A percentile compares a stretch with the other conserved stretches of the same genome.
These are phyloP conservation scores for Asterochloris sp. DNA, from an alignment of 139 green algal species.

Conservation along the genomic window DNA sequence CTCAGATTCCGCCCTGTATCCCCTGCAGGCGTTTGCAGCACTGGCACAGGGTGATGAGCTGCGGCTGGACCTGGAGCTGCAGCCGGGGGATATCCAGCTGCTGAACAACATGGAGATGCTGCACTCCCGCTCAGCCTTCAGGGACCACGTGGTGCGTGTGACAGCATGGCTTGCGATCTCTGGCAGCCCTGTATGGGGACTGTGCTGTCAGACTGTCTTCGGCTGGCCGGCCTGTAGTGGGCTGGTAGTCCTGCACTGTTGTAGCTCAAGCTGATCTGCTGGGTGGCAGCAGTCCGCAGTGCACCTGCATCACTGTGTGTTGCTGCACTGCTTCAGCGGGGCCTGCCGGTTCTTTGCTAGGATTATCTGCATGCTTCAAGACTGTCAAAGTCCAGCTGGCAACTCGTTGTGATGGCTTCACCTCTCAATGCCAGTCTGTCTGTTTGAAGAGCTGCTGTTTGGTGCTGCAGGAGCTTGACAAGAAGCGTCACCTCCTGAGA, in stretches of 20 bases:
- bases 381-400: background rate
- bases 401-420: background rate
- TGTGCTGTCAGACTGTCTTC: background rate
- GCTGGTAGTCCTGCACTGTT: background rate
- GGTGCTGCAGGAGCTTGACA: conserved; percentile 15
- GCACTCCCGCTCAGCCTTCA: conserved; percentile 46
- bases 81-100: conserved; percentile 67
- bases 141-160: conserved; percentile 32
- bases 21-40: background rate
- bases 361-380: background rate
- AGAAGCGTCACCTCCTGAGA: conserved; percentile 54
- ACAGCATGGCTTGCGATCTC: background rate
- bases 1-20: no score
- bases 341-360: no score
- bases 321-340: background rate
- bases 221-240: no score
- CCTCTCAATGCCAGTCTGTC: background rate
- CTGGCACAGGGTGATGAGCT: conserved; percentile 32
- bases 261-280: background rate
- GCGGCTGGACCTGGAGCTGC: conserved; percentile 52
- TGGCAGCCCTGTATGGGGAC: background rate
- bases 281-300: background rate
- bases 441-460: background rate
- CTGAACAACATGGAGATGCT: conserved; percentile 61
- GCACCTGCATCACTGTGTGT: background rate